Conservation (phyloP, 352 stramenopile genomes). For the Globisporangium irregulare region DNA sequence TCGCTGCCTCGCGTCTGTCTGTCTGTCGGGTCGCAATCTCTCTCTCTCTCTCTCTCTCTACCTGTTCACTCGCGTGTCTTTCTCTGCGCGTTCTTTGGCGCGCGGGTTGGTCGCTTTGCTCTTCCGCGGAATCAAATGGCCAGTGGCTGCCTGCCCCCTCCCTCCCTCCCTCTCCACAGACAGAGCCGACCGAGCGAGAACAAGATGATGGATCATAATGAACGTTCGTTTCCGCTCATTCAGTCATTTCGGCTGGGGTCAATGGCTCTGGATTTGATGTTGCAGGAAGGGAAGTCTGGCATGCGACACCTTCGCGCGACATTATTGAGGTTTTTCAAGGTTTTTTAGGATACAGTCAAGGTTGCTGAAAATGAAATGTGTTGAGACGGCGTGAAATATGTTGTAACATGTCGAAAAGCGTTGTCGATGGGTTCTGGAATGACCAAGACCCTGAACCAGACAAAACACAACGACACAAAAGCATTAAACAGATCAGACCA, state of each 20-base stretch:
- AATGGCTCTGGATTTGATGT: background rate
- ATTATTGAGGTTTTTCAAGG: background rate
- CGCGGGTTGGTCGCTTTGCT: background rate
- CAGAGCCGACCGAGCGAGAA: background rate
- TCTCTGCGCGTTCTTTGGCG: conserved; percentile 2
- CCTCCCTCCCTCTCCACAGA: conserved; percentile 3
- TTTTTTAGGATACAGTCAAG: background rate
- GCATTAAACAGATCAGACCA: background rate
- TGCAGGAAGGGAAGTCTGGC: background rate
- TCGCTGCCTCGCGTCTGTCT: background rate
- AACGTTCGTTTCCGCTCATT: conserved; percentile 24
- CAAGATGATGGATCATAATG: conserved; percentile 29
- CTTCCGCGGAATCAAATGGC: conserved; percentile 13
- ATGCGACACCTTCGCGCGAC: conserved; percentile 7
- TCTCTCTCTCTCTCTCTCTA: background rate
- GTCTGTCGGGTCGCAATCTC: background rate
- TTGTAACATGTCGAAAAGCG: background rate
- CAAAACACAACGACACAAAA: background rate
- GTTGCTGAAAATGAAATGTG: background rate
- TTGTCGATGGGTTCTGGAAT: background rate
- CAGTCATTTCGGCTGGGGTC: background rate
- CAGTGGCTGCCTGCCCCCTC: conserved; percentile 4
- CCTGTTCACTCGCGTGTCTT: background rate
- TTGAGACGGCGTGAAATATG: background rate
- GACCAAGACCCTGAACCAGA: background rate